Base-by-base conservation (phyloP, 1,139 yeast genomes). In the Candida sanyaensis region DNA sequence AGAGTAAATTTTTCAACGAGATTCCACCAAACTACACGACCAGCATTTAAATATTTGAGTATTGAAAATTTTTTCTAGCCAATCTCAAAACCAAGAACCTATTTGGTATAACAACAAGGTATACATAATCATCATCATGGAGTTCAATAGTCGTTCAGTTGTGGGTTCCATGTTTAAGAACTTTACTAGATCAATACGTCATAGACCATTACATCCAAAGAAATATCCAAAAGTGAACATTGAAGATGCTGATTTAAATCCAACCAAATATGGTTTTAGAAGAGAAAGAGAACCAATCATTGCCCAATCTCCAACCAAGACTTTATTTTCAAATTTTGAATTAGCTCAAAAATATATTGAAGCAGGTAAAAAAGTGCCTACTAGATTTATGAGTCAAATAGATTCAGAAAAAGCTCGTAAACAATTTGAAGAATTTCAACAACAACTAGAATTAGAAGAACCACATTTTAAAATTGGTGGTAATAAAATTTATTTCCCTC, bases 381-480 rank as follows among this genome's bases (percentile, higher is more conserved):
- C 72, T 53, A 72, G 72, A 59, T 69, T 64, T 57, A 43, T 43
- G 46, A 45, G 43, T 31, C 45, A 46, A 29, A 42, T 41, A 2
- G 61, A 66, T 47, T 57, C 69, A 6, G 77, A 71, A 50, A 60
- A 57, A 37, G 70, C 78, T 33, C 63, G 71, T 53, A 64, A 74
- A 57, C 71, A 73, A 58, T 66, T 62, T 52, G 75, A 69, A 48
- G 58, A 69, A 51, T 78, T 78, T 48, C 78, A 81, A 59, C 77
- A 79, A 21, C 82, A 82, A 49, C 78, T 88, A 42, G 84, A 78
- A 42, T 69, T 71, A 42, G 92, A 86, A 21, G 76, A 75, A 55
- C 86, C 97, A 2, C 97, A 91, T 70, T 92, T 90, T 77, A 75
- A 73, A 46, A 81, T 87, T 6, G 98, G 98, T 59, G 84, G 79